Evolutionary conservation across 805 yeast genomes (phyloP).

Genomic region (Hanseniaspora hatyaiensis): DNA sequence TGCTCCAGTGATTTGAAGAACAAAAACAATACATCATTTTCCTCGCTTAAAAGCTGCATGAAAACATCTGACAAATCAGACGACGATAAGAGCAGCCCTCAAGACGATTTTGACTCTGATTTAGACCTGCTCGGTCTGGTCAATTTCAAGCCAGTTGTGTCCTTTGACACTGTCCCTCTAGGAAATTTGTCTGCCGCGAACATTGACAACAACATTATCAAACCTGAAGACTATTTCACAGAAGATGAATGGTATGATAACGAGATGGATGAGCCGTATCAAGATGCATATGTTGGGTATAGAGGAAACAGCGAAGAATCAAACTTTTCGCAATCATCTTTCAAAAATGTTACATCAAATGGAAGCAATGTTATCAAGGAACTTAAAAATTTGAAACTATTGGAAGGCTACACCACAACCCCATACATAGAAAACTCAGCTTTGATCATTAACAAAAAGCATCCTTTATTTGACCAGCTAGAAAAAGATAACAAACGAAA

Average conservation of each 20-base stretch:
- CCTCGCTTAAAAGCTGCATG: conserved; percentile 16
- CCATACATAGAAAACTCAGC: conserved; percentile 27
- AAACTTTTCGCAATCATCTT: not conserved
- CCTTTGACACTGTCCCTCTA: conserved; percentile 29
- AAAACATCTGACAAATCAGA: not conserved
- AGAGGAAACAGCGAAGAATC: not conserved
- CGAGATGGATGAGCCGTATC: conserved; percentile 20
- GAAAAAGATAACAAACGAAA: conserved; percentile 9
- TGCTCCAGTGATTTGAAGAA: too few relatives aligned
- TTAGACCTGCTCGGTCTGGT: conserved; percentile 13
- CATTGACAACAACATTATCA: conserved; percentile 23
- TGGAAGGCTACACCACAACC: conserved; percentile 26
- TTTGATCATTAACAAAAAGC: conserved; percentile 24
- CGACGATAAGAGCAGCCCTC: not conserved
- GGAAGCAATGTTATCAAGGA: conserved; percentile 4
- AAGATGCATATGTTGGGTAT: conserved; percentile 12
- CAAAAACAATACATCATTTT: too few relatives aligned
- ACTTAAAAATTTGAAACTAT: not conserved
- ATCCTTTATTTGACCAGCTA: conserved; percentile 20
- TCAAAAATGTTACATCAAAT: not conserved
- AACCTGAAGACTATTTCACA: conserved; percentile 24
- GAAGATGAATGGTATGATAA: conserved; percentile 29
- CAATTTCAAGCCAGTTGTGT: conserved; percentile 24
- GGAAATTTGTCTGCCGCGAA: conserved; percentile 19
- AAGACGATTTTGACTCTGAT: too few relatives aligned